phyloP scores from a whole-genome alignment of 352 stramenopile species.

The Pythium utonaiense region DNA sequence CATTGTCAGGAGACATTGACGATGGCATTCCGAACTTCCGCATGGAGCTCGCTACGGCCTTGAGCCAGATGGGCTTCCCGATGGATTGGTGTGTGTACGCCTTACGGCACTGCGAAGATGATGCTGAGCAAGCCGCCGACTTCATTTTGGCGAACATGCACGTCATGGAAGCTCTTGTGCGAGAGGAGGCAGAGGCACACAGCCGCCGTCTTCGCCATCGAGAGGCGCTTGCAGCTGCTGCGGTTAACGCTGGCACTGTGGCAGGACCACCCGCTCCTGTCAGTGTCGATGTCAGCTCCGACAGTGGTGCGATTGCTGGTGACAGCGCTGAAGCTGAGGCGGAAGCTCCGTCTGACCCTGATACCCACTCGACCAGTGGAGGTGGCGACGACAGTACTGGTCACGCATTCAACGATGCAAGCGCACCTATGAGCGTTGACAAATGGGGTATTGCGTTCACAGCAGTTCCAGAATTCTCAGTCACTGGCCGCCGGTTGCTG shows the following conservation, averaged over 20 bases:
- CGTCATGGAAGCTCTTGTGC: constrained; percentile 71
- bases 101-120: constrained; percentile 77
- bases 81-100: constrained; percentile 89
- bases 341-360: not conserved
- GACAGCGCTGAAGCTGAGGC: not conserved
- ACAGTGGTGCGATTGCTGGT: not conserved
- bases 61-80: constrained; percentile 85
- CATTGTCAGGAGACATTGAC: constrained; percentile 33
- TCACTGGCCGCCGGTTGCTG: constrained; percentile 68
- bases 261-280: not conserved
- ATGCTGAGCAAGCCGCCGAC: constrained; percentile 75
- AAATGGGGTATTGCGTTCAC: constrained; percentile 89
- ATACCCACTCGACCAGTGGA: not conserved
- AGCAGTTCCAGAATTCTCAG: constrained; percentile 79
- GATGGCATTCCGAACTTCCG: constrained; percentile 77
- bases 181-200: constrained; percentile 60
- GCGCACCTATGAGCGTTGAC: constrained; percentile 33
- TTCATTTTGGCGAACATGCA: constrained; percentile 87
- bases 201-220: constrained; percentile 48
- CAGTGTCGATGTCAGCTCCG: not conserved
- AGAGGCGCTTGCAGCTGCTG: constrained; percentile 20
- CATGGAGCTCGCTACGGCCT: constrained; percentile 70
- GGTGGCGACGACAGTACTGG: not conserved
- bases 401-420: not conserved
- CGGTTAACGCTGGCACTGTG: constrained; percentile 9